phyloP scores from a whole-genome alignment of 2,329 filamentous ascomycete genomes.

The Penicillium nordicum region DNA sequence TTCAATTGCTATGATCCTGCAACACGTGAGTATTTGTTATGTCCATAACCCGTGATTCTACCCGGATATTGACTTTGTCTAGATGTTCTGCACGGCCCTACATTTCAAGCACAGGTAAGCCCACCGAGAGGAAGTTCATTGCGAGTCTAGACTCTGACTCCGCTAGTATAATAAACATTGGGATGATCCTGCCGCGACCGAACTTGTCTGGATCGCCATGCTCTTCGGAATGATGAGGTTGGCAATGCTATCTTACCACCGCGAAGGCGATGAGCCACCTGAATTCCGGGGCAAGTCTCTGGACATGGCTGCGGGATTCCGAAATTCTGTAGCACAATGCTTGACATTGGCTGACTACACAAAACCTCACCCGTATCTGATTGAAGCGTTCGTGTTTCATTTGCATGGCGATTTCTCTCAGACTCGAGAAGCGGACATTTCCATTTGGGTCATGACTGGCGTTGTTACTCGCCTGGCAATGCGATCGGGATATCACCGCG shows the following conservation, averaged over 20 bases:
- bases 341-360: slow-evolving; percentile 62
- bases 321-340: slow-evolving; percentile 60
- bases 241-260: slow-evolving; percentile 60
- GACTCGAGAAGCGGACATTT: slow-evolving; percentile 58
- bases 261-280: slow-evolving; percentile 60
- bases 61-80: neutral
- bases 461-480: slow-evolving; percentile 61
- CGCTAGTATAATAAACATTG: slow-evolving; percentile 60
- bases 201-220: slow-evolving; percentile 60
- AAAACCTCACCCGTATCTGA: slow-evolving; percentile 56
- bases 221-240: slow-evolving; percentile 64
- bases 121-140: neutral
- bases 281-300: slow-evolving; percentile 58
- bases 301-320: slow-evolving; percentile 45
- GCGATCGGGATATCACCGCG: slow-evolving; percentile 64
- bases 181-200: slow-evolving; percentile 55
- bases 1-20: slow-evolving; percentile 76
- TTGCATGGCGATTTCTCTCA: slow-evolving; percentile 60
- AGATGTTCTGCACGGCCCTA: slow-evolving; percentile 76
- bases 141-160: slow-evolving; percentile 7
- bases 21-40: slow-evolving; percentile 49
- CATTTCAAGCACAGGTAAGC: slow-evolving; percentile 70
- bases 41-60: neutral
- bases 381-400: slow-evolving; percentile 62
- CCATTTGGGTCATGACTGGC: slow-evolving; percentile 58